Percentiles rank a stretch among this genome's conserved stretches.
phyloP scores from a whole-genome alignment of 306 rosid species.

The Lathyrus oleraceus region DNA sequence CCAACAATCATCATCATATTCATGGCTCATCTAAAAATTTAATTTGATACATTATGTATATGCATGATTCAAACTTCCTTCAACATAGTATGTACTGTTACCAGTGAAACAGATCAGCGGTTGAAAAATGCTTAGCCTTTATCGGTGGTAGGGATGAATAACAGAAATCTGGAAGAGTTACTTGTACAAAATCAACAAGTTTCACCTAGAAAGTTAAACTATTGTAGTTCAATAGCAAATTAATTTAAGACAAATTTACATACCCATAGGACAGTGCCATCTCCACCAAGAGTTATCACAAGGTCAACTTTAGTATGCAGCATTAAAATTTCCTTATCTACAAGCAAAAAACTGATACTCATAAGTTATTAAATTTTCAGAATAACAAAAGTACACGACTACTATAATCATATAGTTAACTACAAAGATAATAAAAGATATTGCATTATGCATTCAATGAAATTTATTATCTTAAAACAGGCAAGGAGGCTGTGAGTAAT shows the following conservation, averaged over 20 bases:
- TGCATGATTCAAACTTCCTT: slow-evolving; percentile 20
- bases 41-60: slow-evolving; percentile 4
- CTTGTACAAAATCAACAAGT: slow-evolving; percentile 13
- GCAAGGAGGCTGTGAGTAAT: slow-evolving; percentile 16
- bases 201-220: slow-evolving; percentile 26
- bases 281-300: slow-evolving; percentile 94
- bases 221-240: slow-evolving; percentile 9
- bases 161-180: slow-evolving; percentile 13
- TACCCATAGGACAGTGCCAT: slow-evolving; percentile 98
- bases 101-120: slow-evolving; percentile 7
- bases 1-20: slow-evolving; percentile 26
- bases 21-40: neutral
- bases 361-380: slow-evolving; percentile 24
- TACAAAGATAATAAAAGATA: slow-evolving; percentile 21
- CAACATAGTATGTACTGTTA: slow-evolving; percentile 12
- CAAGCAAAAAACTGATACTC: slow-evolving; percentile 32
- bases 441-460: neutral
- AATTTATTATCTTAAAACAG: slow-evolving; percentile 15
- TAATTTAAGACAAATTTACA: slow-evolving; percentile 41
- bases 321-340: slow-evolving; percentile 61
- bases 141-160: slow-evolving; percentile 10
- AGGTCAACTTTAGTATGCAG: slow-evolving; percentile 91
- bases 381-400: slow-evolving; percentile 6
- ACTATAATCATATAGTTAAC: slow-evolving; percentile 23
- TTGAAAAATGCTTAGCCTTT: slow-evolving; percentile 11